Evolutionary conservation across 2,329 filamentous ascomycete genomes (phyloP).

Genomic region (Thielaviopsis ethacetica): DNA sequence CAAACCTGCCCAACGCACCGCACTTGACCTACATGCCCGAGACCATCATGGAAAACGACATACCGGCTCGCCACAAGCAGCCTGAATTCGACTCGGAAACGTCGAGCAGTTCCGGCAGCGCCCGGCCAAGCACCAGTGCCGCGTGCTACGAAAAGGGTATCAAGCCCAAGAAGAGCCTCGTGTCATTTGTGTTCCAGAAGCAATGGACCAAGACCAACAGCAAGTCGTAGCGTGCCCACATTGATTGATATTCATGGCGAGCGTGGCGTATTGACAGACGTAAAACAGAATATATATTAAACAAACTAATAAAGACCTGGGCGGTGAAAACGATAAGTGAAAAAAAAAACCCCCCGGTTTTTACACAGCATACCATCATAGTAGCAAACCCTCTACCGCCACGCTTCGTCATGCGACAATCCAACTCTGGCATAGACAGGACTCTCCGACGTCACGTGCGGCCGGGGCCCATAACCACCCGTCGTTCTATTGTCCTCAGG

Average conservation of each 20-base stretch:
- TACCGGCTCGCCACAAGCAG: background rate
- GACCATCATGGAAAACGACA: background rate
- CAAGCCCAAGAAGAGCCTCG: constrained; percentile 29
- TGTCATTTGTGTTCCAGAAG: constrained; percentile 26
- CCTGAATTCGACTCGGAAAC: background rate
- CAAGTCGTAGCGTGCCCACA: no score
- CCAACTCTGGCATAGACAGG: background rate
- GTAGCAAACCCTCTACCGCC: background rate
- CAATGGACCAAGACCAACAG: background rate
- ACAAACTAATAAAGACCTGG: background rate
- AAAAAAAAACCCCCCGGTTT: background rate
- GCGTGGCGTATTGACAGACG: background rate
- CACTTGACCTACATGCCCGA: background rate
- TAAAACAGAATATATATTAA: background rate
- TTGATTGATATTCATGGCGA: background rate
- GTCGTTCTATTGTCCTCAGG: background rate
- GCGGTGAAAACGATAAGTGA: background rate
- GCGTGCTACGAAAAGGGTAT: constrained; percentile 16
- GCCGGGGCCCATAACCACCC: background rate
- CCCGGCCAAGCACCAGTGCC: background rate
- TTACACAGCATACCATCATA: background rate
- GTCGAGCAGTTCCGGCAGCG: background rate
- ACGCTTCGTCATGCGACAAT: background rate
- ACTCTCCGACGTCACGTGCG: background rate
- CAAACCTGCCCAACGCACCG: background rate